A percentile compares a stretch with the other conserved stretches of the same genome.
phyloP scores from a whole-genome alignment of 2,329 filamentous ascomycete genomes.

The Tolypocladium tundrense region DNA sequence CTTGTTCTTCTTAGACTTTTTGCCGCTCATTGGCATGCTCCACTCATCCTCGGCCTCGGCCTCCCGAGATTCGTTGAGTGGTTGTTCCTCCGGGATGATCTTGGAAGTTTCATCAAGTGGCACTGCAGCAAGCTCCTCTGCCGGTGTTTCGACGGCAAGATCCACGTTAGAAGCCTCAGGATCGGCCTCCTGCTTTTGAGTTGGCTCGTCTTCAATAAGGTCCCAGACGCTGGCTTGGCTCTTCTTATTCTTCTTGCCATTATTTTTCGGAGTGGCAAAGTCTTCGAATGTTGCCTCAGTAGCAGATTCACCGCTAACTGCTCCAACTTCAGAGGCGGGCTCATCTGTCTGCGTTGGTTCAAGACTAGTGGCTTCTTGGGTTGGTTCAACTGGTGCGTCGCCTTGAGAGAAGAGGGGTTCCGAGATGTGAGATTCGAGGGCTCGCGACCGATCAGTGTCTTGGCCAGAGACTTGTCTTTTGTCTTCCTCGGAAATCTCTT shows the following conservation, averaged over 20 bases:
- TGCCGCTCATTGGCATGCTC: conserved; percentile 7
- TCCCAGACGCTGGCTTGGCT: conserved; percentile 7
- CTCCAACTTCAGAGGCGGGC: background rate
- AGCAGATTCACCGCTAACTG: background rate
- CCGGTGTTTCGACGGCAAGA: background rate
- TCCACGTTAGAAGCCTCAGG: background rate
- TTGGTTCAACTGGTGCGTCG: conserved; percentile 13
- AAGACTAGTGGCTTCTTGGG: conserved; percentile 11
- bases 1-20: conserved; percentile 20
- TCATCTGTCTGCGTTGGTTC: conserved; percentile 15
- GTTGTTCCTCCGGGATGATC: background rate
- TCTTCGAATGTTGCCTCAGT: conserved; percentile 2
- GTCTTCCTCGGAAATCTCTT: background rate
- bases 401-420: conserved; percentile 22
- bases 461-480: background rate
- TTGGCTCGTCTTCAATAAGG: conserved; percentile 5
- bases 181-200: background rate
- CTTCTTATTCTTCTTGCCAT: conserved; percentile 22
- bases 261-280: conserved; percentile 12
- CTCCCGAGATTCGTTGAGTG: background rate
- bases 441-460: conserved; percentile 1
- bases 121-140: background rate
- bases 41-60: conserved; percentile 9
- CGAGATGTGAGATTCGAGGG: conserved; percentile 14
- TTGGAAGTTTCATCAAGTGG: background rate